These are phyloP conservation scores for Henckelia pumila DNA, from an alignment of 257 asterid genomes.

Conservation along the genomic window DNA sequence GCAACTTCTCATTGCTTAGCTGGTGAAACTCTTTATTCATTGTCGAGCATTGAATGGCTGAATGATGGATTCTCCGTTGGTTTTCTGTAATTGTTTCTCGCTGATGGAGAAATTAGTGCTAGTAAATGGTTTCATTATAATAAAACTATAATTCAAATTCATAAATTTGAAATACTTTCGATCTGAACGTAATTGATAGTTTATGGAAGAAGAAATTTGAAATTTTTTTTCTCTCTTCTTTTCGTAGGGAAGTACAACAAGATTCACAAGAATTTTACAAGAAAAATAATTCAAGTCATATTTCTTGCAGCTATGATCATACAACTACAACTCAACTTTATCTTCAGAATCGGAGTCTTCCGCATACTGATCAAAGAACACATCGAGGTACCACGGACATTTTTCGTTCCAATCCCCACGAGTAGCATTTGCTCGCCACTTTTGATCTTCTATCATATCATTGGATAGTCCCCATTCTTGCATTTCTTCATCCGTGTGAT, in stretches of 20 bases:
- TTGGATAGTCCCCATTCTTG: constrained; percentile 56
- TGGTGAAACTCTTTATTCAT: too few relatives aligned
- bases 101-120: too few relatives aligned
- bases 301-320: constrained; percentile 12
- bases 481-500: constrained; percentile 45
- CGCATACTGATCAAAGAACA: constrained; percentile 50
- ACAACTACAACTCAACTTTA: constrained; percentile 22
- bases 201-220: neutral
- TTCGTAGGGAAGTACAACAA: neutral
- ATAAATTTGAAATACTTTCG: too few relatives aligned
- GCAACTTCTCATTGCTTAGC: too few relatives aligned
- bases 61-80: too few relatives aligned
- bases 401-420: constrained; percentile 49
- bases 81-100: too few relatives aligned
- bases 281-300: neutral
- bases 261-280: neutral
- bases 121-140: too few relatives aligned
- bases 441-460: constrained; percentile 59
- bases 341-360: constrained; percentile 38
- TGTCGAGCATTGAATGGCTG: too few relatives aligned
- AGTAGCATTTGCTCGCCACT: constrained; percentile 43
- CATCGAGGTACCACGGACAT: constrained; percentile 48
- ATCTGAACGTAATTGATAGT: neutral
- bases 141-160: too few relatives aligned
- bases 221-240: neutral